Evolutionary conservation across 345 rosid genomes (phyloP), one percentile per base, ranked within the genome.

Genomic region (Alliaria petiolata): DNA sequence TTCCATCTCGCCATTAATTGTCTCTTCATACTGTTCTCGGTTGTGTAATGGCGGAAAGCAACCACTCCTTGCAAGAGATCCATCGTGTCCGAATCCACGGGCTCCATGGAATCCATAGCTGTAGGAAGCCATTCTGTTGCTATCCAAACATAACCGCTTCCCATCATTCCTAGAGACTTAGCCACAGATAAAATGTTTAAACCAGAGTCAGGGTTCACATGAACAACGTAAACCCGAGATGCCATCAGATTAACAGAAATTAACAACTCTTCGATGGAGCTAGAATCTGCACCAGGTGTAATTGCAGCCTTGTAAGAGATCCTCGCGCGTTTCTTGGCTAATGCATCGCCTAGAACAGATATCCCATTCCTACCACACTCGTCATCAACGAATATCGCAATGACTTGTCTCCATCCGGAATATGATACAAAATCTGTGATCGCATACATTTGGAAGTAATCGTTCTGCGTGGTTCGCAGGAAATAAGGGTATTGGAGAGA

Each of bases 101-200:
- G 82, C 7, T 62, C 80, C 62, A 62, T 72, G 13, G 95, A 84
- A 82, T 95, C 97, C 49, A 95, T 44, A 67, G 75, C 60, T 0
- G 96, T 85, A 61, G 92, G 85, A 64, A 95, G 96, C 97, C 99
- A 95, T 76, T 91, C 97, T 13, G 97, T 89, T 59, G 97, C 83
- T 10, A 95, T 91, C 99, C 99, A 95, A 66, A 95, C 99, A 80
- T 95, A 95, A 51, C 95, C 85, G 8, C 38, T 47, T 62, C 30
- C 70, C 82, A 78, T 86, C 99, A 95, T 95, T 5, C 85, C 85
- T 28, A 95, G 91, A 68, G 75, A 71, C 56, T 86, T 87, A 43
- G 99, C 99, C 31, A 71, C 79, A 8, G 95, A 72, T 73, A 95
- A 95, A 47, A 95, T 43, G 19, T 70, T 30, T 59, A 95, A 72